Evolutionary conservation across 306 rosid species (phyloP).

Genomic region (barrel medic (Medicago truncatula)): DNA sequence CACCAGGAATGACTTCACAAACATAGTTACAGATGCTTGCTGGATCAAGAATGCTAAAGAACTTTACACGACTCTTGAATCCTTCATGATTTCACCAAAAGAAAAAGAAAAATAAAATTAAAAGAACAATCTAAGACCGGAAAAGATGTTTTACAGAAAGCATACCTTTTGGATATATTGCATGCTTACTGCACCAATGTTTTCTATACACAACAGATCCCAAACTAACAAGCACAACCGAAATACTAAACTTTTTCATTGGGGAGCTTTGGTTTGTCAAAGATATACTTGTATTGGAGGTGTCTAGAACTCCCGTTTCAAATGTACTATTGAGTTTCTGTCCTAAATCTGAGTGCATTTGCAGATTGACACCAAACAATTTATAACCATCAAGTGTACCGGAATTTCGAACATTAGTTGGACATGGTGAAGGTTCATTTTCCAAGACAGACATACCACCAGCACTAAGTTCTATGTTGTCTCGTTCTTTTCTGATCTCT

Average conservation of each 20-base stretch:
- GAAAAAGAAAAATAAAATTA: slow-evolving; percentile 30
- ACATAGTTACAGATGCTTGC: slow-evolving; percentile 61
- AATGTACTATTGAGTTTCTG: slow-evolving; percentile 27
- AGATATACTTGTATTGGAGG: slow-evolving; percentile 34
- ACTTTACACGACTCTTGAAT: slow-evolving; percentile 72
- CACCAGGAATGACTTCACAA: slow-evolving; percentile 83
- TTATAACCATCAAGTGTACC: slow-evolving; percentile 47
- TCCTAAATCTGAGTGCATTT: slow-evolving; percentile 37
- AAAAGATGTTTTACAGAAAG: neutral
- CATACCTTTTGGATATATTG: slow-evolving; percentile 91
- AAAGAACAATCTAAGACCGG: slow-evolving; percentile 2
- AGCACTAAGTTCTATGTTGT: slow-evolving; percentile 45
- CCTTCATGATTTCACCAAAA: slow-evolving; percentile 61
- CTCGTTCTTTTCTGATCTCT: slow-evolving; percentile 43
- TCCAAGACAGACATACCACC: slow-evolving; percentile 28
- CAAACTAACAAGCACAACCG: slow-evolving; percentile 57
- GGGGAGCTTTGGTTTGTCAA: slow-evolving; percentile 26
- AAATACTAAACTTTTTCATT: slow-evolving; percentile 35
- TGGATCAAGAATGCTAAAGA: slow-evolving; percentile 71
- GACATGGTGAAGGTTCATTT: slow-evolving; percentile 41
- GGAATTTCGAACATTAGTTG: slow-evolving; percentile 41
- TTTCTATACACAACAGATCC: slow-evolving; percentile 68
- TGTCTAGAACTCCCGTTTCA: slow-evolving; percentile 33
- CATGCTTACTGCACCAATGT: slow-evolving; percentile 71
- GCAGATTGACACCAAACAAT: slow-evolving; percentile 58